These are phyloP conservation scores for Cladophialophora carrionii DNA, from an alignment of 2,329 filamentous ascomycete species.

Conservation along the genomic window DNA sequence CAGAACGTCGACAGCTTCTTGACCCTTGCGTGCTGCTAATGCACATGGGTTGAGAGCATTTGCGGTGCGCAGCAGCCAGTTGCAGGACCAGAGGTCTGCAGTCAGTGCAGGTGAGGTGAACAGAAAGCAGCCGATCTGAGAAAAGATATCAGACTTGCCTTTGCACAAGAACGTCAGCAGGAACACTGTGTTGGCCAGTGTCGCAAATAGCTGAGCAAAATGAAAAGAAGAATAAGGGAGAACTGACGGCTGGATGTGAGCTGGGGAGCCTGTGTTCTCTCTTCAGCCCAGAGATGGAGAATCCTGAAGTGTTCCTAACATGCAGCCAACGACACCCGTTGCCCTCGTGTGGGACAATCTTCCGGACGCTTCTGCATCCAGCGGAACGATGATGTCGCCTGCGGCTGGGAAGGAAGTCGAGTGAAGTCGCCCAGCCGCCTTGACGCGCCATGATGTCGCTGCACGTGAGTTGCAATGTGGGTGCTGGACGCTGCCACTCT, in stretches of 20 bases:
- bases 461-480: constrained; percentile 9
- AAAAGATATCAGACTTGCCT: background rate
- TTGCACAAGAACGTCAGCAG: constrained; percentile 3
- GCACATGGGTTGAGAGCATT: background rate
- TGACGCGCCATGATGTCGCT: constrained; percentile 11
- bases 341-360: background rate
- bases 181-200: background rate
- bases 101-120: background rate
- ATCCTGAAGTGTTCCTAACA: background rate
- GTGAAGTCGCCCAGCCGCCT: constrained; percentile 10
- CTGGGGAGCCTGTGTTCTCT: background rate
- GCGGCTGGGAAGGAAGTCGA: background rate
- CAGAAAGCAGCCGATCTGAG: background rate
- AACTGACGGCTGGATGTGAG: background rate
- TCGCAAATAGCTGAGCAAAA: constrained; percentile 8
- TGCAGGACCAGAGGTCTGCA: constrained; percentile 5
- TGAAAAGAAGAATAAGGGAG: constrained; percentile 1
- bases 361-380: background rate
- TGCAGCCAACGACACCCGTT: background rate
- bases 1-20: background rate
- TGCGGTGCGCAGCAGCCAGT: background rate
- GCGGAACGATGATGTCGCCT: constrained; percentile 5
- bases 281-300: constrained; percentile 1
- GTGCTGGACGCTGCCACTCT: background rate
- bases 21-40: background rate